Evolutionary conservation across 164 flowering plant genomes (phyloP).

Genomic region (Chimonanthus salicifolius): DNA sequence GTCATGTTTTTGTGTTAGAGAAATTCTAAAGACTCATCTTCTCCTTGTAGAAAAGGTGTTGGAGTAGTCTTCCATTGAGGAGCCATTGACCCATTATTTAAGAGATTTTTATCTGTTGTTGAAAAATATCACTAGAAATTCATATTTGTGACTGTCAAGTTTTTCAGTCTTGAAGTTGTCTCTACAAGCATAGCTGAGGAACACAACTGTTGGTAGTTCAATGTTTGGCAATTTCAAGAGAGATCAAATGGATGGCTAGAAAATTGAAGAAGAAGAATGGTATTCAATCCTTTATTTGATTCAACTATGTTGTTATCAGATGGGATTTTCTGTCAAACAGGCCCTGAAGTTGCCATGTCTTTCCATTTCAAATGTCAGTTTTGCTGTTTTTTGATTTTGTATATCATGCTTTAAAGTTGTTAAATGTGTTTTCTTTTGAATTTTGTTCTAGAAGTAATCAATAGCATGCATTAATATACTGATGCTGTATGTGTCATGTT

Average conservation of each 20-base stretch:
- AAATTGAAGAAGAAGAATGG: not conserved
- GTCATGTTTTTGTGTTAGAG: no score
- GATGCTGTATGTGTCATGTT: constrained; percentile 39
- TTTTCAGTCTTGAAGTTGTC: no score
- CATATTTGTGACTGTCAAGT: no score
- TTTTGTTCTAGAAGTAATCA: constrained; percentile 39
- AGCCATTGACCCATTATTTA: no score
- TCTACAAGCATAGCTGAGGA: no score
- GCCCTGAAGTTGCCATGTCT: not conserved
- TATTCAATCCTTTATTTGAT: not conserved
- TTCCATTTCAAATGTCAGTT: not conserved
- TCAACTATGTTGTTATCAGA: no score
- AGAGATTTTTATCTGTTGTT: no score
- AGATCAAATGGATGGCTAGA: not conserved
- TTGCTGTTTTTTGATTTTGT: not conserved
- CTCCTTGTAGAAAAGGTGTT: no score
- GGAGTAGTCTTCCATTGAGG: no score
- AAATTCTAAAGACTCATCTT: no score
- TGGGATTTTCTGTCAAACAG: not conserved
- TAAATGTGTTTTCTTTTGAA: constrained; percentile 15
- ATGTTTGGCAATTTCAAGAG: not conserved
- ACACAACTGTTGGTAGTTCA: not conserved
- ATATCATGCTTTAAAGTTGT: constrained; percentile 8
- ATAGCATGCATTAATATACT: constrained; percentile 34
- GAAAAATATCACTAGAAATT: no score